phyloP scores from a whole-genome alignment of 2,329 filamentous ascomycete species.

The Sphaerulina musiva region DNA sequence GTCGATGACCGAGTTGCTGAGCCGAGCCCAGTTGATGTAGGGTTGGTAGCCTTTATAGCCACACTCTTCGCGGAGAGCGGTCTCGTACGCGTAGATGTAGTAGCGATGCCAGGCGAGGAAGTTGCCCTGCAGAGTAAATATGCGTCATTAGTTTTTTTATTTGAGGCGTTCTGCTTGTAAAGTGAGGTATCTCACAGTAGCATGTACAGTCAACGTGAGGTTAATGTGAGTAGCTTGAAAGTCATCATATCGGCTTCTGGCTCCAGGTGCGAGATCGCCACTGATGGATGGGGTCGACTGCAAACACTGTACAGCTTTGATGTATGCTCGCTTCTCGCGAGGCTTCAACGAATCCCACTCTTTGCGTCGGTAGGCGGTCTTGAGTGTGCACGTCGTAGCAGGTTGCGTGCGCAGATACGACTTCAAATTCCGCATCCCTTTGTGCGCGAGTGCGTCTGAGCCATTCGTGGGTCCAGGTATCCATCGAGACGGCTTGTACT shows the following conservation, averaged over 20 bases:
- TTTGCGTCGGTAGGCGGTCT: slow-evolving; percentile 37
- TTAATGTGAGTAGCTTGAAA: slow-evolving; percentile 28
- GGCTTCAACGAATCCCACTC: slow-evolving; percentile 37
- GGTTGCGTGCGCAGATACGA: no score
- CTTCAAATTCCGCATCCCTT: no score
- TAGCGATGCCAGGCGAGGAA: slow-evolving; percentile 40
- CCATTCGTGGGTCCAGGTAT: neutral
- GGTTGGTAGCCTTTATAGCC: slow-evolving; percentile 36
- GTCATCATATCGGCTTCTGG: slow-evolving; percentile 23
- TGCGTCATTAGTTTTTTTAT: no score
- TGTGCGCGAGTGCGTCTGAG: no score
- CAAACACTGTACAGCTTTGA: slow-evolving; percentile 31
- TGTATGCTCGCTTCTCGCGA: slow-evolving; percentile 27
- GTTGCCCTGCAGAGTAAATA: slow-evolving; percentile 10
- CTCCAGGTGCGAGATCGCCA: slow-evolving; percentile 24
- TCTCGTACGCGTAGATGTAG: slow-evolving; percentile 40
- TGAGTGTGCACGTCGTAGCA: slow-evolving; percentile 17
- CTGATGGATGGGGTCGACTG: slow-evolving; percentile 24
- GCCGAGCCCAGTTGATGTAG: slow-evolving; percentile 36
- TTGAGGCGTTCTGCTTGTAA: no score
- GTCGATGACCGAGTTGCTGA: slow-evolving; percentile 38
- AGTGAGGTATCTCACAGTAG: neutral
- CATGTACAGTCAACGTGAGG: slow-evolving; percentile 23
- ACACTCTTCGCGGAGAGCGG: slow-evolving; percentile 39
- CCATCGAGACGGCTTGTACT: neutral